Percentiles rank a stretch among this genome's conserved stretches.
These are phyloP conservation scores for Alternaria atra DNA, from an alignment of 2,329 filamentous ascomycete species.

Conservation along the genomic window DNA sequence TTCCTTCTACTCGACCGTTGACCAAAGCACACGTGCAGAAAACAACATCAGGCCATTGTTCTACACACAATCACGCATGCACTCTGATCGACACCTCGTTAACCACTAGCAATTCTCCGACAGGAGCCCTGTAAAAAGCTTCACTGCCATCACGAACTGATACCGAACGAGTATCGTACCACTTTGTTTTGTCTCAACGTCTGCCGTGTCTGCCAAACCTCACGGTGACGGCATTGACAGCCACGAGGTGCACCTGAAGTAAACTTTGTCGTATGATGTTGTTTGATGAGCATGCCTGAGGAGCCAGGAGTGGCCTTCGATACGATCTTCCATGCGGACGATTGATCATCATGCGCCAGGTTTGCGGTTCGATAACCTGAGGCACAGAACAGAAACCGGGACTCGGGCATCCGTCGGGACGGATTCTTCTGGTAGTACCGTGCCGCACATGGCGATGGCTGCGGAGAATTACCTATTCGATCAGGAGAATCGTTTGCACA, in stretches of 20 bases:
- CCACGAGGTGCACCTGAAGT: slow-evolving; percentile 34
- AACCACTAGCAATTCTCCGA: slow-evolving; percentile 11
- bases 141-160: slow-evolving; percentile 28
- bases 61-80: slow-evolving; percentile 14
- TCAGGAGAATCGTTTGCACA: not conserved
- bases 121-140: slow-evolving; percentile 23
- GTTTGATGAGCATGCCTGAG: slow-evolving; percentile 40
- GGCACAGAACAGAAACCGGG: slow-evolving; percentile 40
- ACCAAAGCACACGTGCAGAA: slow-evolving; percentile 18
- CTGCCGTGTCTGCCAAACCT: slow-evolving; percentile 23
- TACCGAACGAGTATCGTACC: slow-evolving; percentile 43
- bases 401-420: slow-evolving; percentile 46
- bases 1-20: not conserved
- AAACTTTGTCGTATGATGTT: slow-evolving; percentile 51
- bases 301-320: slow-evolving; percentile 21
- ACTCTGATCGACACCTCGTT: slow-evolving; percentile 7
- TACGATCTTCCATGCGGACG: slow-evolving; percentile 25
- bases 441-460: slow-evolving; percentile 12
- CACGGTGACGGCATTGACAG: slow-evolving; percentile 22
- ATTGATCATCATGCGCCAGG: slow-evolving; percentile 16
- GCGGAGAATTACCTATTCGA: slow-evolving; percentile 20
- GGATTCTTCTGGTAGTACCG: slow-evolving; percentile 15
- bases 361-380: slow-evolving; percentile 27
- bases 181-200: slow-evolving; percentile 44
- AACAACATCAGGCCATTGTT: slow-evolving; percentile 49